Percentiles rank a stretch among this genome's conserved stretches.
These are phyloP conservation scores for Penicillium sp. DNA, from an alignment of 2,329 filamentous ascomycete genomes.

Conservation along the genomic window DNA sequence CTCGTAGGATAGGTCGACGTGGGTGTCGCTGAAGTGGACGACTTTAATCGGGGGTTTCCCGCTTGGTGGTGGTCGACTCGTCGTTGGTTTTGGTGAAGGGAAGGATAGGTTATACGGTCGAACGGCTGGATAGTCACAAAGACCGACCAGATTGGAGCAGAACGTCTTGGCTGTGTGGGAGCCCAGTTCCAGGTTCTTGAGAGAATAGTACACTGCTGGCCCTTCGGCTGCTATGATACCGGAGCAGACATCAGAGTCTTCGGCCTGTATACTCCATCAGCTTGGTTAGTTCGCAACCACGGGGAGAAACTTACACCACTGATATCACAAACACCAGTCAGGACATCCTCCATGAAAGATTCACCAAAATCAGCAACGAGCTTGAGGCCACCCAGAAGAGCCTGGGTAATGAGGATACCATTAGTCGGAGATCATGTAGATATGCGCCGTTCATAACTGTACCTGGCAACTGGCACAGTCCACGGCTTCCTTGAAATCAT, in stretches of 20 bases:
- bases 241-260: conserved; percentile 57
- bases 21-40: conserved; percentile 61
- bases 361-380: conserved; percentile 47
- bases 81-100: conserved; percentile 41
- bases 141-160: conserved; percentile 54
- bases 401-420: conserved; percentile 11
- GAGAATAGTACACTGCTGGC: conserved; percentile 51
- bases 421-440: neutral
- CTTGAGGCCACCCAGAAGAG: conserved; percentile 45
- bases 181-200: conserved; percentile 49
- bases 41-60: conserved; percentile 52
- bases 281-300: neutral
- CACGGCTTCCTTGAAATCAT: conserved; percentile 31
- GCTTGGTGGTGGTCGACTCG: conserved; percentile 45
- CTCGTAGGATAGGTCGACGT: conserved; percentile 57
- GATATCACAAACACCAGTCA: conserved; percentile 38
- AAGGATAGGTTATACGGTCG: conserved; percentile 46
- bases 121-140: conserved; percentile 52
- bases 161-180: conserved; percentile 53
- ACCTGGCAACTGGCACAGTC: conserved; percentile 37
- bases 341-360: conserved; percentile 38
- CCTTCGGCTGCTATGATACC: conserved; percentile 54
- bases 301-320: conserved; percentile 29
- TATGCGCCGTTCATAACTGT: neutral
- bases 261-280: conserved; percentile 33